Percentiles rank a stretch among this genome's conserved stretches.
Evolutionary conservation across 2,329 filamentous ascomycete species (phyloP).

Genomic region (Pseudogymnoascus sp.): DNA sequence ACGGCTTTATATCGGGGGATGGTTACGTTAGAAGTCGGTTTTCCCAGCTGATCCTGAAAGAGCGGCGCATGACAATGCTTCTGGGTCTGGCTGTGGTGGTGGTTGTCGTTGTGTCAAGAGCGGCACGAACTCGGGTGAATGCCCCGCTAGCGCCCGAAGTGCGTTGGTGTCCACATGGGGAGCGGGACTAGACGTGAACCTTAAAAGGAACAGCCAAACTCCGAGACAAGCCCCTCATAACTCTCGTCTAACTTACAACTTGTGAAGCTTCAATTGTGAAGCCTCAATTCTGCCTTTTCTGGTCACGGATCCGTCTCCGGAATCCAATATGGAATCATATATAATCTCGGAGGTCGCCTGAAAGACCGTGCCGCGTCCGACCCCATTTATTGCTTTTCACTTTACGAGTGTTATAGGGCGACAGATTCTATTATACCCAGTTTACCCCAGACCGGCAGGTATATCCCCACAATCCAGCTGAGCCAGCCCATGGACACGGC

Average conservation of each 20-base stretch:
- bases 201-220: conserved; percentile 1
- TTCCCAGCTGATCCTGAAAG: background rate
- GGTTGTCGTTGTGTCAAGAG: conserved; percentile 4
- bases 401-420: conserved; percentile 3
- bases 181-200: background rate
- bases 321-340: conserved; percentile 5
- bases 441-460: conserved; percentile 4
- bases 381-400: background rate
- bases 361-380: conserved; percentile 1
- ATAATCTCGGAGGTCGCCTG: background rate
- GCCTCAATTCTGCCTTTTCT: background rate
- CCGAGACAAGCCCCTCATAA: background rate
- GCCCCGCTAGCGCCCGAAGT: conserved; percentile 7
- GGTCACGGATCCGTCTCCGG: background rate
- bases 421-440: conserved; percentile 1
- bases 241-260: conserved; percentile 5
- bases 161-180: conserved; percentile 9
- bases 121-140: conserved; percentile 3
- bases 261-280: background rate
- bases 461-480: conserved; percentile 3
- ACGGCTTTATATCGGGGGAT: background rate
- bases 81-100: background rate
- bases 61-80: conserved; percentile 2
- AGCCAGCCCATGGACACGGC: background rate
- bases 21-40: background rate